Conservation (phyloP, 73 alveolate genomes). For the Tetrahymena thermophila region DNA sequence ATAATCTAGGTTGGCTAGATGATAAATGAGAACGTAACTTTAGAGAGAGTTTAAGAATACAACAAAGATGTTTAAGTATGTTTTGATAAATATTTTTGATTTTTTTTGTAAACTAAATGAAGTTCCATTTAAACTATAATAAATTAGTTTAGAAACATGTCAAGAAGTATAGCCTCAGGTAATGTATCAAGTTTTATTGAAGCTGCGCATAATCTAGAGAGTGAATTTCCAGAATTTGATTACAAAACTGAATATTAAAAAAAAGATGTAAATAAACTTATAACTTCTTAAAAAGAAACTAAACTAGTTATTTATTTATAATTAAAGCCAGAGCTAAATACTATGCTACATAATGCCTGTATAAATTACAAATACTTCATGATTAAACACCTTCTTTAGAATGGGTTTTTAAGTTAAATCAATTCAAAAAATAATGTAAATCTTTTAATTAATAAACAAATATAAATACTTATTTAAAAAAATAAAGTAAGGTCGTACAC, state of each 20-base stretch:
- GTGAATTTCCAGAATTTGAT: background rate
- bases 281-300: background rate
- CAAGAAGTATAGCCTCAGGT: background rate
- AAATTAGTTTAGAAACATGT: background rate
- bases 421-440: background rate
- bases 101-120: background rate
- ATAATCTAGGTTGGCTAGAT: background rate
- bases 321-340: background rate
- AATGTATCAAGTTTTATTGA: background rate
- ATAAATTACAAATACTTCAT: background rate
- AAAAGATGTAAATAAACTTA: background rate
- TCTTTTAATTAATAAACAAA: background rate
- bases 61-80: background rate
- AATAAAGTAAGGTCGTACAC: background rate
- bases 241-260: background rate
- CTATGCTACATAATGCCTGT: background rate
- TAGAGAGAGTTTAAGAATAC: background rate
- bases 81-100: background rate
- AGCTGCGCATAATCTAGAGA: background rate
- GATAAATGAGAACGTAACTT: background rate
- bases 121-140: background rate
- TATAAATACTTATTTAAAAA: background rate
- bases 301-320: background rate
- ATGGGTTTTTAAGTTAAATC: background rate
- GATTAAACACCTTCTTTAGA: background rate